Conservation (phyloP, 202 grass and related monocot species). For the Miscanthus sacchariflorus region DNA sequence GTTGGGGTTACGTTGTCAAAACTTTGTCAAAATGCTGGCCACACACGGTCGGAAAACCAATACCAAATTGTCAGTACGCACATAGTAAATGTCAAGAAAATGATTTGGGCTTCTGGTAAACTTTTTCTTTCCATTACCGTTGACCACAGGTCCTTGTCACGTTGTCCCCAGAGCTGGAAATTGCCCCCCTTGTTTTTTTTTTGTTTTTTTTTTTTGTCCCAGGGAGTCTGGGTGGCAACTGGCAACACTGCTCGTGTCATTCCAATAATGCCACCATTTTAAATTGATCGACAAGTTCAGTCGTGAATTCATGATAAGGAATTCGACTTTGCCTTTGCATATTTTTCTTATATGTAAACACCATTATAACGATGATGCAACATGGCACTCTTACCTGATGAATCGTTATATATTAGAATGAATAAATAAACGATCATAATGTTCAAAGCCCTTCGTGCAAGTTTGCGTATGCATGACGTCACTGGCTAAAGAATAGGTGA, state of each 20-base stretch:
- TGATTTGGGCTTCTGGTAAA: neutral
- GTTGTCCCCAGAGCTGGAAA: neutral
- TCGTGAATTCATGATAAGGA: neutral
- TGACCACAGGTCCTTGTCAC: neutral
- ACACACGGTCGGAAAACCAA: neutral
- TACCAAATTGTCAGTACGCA: neutral
- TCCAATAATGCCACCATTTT: neutral
- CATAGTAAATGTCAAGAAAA: neutral
- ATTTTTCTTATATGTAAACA: neutral
- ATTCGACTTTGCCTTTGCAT: constrained; percentile 16
- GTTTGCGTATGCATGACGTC: constrained; percentile 5
- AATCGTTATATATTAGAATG: neutral
- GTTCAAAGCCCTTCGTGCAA: neutral
- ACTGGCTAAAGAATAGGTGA: neutral
- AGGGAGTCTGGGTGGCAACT: no score
- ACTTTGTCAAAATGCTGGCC: constrained; percentile 2
- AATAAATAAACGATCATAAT: neutral
- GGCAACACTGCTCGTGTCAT: neutral
- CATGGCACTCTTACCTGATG: neutral
- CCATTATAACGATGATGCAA: neutral
- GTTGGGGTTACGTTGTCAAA: neutral
- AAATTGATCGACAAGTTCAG: neutral
- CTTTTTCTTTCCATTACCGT: neutral
- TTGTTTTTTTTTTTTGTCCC: neutral
- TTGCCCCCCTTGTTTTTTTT: neutral